Percentiles rank a stretch among this genome's conserved stretches.
phyloP scores from a whole-genome alignment of 1,284 basidiomycete genomes.

The Marasmius sp. region DNA sequence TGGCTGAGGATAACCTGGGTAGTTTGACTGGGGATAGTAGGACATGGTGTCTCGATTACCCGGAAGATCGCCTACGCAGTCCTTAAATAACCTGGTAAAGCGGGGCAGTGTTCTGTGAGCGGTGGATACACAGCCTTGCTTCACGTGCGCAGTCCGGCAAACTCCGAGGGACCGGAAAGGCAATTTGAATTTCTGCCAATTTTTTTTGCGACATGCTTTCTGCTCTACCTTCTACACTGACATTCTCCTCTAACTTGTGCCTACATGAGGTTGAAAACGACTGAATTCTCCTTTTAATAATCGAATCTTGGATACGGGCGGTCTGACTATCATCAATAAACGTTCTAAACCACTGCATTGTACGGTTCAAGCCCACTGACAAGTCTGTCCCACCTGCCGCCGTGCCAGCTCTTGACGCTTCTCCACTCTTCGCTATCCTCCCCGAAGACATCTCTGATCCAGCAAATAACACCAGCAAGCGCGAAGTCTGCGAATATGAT shows the following conservation, averaged over 20 bases:
- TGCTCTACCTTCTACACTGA: no score
- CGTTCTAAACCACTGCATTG: background rate
- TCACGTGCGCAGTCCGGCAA: no score
- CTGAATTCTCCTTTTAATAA: no score
- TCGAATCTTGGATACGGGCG: no score
- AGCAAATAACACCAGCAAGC: constrained; percentile 26
- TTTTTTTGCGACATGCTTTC: no score
- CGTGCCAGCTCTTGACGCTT: constrained; percentile 7
- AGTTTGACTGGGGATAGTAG: background rate
- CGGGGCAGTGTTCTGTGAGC: background rate
- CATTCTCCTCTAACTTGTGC: no score
- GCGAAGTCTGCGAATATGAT: constrained; percentile 33
- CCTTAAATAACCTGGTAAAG: background rate
- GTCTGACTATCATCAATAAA: no score
- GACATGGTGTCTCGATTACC: background rate
- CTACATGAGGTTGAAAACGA: no score
- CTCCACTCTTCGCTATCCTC: constrained; percentile 12
- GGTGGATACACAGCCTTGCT: no score
- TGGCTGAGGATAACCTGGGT: background rate
- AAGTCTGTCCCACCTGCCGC: constrained; percentile 8
- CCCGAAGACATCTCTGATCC: constrained; percentile 23
- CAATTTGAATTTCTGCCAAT: no score
- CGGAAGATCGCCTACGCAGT: background rate
- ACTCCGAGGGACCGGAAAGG: no score
- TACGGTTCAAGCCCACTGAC: constrained; percentile 3